Evolutionary conservation across 306 rosid species (phyloP).

Genomic region (Vigna unguiculata): DNA sequence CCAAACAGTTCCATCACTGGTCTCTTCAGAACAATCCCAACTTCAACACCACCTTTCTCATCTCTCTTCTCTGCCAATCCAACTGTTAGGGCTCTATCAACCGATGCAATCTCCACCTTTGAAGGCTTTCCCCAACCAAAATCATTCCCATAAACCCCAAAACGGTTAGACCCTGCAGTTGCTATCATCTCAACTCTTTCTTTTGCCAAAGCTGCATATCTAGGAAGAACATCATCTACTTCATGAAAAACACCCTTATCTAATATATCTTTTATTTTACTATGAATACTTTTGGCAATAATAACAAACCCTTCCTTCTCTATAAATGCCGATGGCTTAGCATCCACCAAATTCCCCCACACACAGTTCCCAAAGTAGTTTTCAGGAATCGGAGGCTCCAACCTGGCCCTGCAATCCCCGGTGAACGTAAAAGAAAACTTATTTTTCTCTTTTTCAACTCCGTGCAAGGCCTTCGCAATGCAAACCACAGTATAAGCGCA

Average conservation of each 20-base stretch:
- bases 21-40: constrained; percentile 38
- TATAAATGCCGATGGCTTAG: background rate
- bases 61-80: constrained; percentile 40
- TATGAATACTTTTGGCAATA: constrained; percentile 15
- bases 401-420: constrained; percentile 29
- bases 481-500: constrained; percentile 43
- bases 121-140: constrained; percentile 62
- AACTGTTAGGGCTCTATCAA: constrained; percentile 33
- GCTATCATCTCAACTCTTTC: background rate
- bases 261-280: background rate
- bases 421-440: background rate
- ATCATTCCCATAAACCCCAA: constrained; percentile 54
- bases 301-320: constrained; percentile 36
- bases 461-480: constrained; percentile 36
- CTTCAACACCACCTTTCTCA: constrained; percentile 42
- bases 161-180: constrained; percentile 52
- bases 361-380: constrained; percentile 49
- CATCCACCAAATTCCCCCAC: background rate
- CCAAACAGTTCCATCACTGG: constrained; percentile 32
- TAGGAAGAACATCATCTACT: background rate
- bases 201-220: background rate
- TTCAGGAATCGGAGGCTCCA: constrained; percentile 36
- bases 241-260: constrained; percentile 23
- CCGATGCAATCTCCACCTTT: constrained; percentile 52
- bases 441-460: background rate